These are phyloP conservation scores for Massariosphaeria phaeospora DNA, from an alignment of 495 filamentous ascomycete species.

Conservation along the genomic window DNA sequence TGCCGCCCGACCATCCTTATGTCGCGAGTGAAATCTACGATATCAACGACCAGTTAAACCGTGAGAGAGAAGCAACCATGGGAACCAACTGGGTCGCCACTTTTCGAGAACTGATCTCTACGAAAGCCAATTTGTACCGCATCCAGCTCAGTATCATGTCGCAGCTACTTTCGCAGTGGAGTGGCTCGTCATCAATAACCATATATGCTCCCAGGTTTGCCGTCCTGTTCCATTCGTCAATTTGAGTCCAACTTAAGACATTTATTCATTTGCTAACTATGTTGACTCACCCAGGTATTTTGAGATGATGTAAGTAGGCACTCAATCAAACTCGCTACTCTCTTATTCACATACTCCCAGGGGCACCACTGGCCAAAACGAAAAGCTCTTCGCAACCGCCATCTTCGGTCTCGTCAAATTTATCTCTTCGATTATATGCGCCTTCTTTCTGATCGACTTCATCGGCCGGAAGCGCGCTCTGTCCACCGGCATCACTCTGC, in stretches of 20 bases:
- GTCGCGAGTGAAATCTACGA: conserved; percentile 48
- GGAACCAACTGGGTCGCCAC: conserved; percentile 52
- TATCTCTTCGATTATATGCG: conserved; percentile 56
- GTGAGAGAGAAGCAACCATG: conserved; percentile 55
- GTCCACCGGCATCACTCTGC: conserved; percentile 57
- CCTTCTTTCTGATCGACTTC: conserved; percentile 68
- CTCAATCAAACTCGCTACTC: background rate
- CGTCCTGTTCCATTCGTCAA: background rate
- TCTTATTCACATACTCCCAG: too few species aligned
- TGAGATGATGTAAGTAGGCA: conserved; percentile 44
- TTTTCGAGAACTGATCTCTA: conserved; percentile 56
- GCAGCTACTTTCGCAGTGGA: conserved; percentile 61
- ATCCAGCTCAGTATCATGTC: conserved; percentile 55
- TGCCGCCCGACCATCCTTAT: conserved; percentile 48
- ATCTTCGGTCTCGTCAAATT: conserved; percentile 70
- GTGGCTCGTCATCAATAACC: conserved; percentile 53
- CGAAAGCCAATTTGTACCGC: conserved; percentile 59
- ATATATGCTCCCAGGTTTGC: conserved; percentile 12
- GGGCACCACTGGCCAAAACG: conserved; percentile 56
- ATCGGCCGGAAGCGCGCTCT: conserved; percentile 68
- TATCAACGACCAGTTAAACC: conserved; percentile 47
- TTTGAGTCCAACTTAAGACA: too few species aligned
- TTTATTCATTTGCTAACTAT: too few species aligned
- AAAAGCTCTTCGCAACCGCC: conserved; percentile 61
- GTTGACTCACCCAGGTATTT: conserved; percentile 60